phyloP scores from a whole-genome alignment of 2,329 filamentous ascomycete genomes.

The Penicillium frequentans region DNA sequence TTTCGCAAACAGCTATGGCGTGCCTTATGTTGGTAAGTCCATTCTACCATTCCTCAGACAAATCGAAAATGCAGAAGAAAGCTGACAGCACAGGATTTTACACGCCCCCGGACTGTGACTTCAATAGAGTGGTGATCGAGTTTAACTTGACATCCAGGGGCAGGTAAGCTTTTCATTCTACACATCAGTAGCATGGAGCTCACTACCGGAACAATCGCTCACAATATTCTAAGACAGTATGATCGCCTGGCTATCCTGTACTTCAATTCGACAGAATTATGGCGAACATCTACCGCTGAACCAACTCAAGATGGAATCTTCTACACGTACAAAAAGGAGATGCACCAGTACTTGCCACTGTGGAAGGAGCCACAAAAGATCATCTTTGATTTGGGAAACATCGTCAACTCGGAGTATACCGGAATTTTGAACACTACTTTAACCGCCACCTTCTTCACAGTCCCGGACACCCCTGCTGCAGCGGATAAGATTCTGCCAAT shows the following conservation, averaged over 20 bases:
- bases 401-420: not conserved
- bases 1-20: not conserved
- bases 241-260: not conserved
- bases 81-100: not conserved
- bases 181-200: not conserved
- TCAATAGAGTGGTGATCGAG: not conserved
- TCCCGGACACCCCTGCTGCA: not conserved
- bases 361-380: conserved; percentile 1
- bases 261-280: not conserved
- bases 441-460: not conserved
- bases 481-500: not conserved
- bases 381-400: not conserved
- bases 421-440: not conserved
- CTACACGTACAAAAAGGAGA: not conserved
- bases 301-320: not conserved
- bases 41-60: not conserved
- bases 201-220: not conserved
- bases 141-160: not conserved
- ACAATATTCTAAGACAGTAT: not conserved
- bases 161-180: not conserved
- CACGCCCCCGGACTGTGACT: not conserved
- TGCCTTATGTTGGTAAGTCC: not conserved
- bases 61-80: not conserved
- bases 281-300: not conserved
- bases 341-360: not conserved